A percentile compares a stretch with the other conserved stretches of the same genome.
Conservation (phyloP, 2,329 filamentous ascomycete genomes). For the Paracorniculantispora psalliotae region DNA sequence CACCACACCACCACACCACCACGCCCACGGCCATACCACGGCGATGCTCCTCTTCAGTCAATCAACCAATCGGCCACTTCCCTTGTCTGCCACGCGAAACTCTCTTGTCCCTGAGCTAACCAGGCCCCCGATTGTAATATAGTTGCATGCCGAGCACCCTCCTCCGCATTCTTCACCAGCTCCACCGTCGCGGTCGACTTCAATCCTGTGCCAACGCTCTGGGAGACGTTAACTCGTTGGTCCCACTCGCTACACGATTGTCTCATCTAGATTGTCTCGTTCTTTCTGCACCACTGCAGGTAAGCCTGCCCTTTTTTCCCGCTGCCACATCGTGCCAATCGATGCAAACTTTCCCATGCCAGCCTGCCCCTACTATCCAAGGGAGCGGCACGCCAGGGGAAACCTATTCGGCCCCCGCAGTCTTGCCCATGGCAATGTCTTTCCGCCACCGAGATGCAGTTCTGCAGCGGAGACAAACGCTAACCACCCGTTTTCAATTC, state of each 20-base stretch:
- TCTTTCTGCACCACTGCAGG: slow-evolving; percentile 41
- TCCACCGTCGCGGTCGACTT: slow-evolving; percentile 40
- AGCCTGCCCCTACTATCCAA: slow-evolving; percentile 24
- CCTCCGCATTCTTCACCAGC: slow-evolving; percentile 31
- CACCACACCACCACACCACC: too few species aligned
- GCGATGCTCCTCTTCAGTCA: slow-evolving; percentile 22
- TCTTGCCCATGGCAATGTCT: slow-evolving; percentile 18
- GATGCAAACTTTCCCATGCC: slow-evolving; percentile 23
- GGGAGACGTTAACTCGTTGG: slow-evolving; percentile 63
- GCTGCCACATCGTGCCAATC: slow-evolving; percentile 19
- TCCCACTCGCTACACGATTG: slow-evolving; percentile 48
- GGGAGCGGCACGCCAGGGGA: slow-evolving; percentile 23
- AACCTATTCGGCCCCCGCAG: slow-evolving; percentile 12
- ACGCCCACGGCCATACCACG: neutral
- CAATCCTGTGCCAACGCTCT: slow-evolving; percentile 41
- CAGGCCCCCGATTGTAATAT: slow-evolving; percentile 16
- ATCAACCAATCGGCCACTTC: slow-evolving; percentile 17
- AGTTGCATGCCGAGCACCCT: slow-evolving; percentile 34
- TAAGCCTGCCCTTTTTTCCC: slow-evolving; percentile 39
- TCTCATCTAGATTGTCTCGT: slow-evolving; percentile 43
- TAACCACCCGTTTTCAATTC: slow-evolving; percentile 27
- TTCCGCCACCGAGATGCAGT: slow-evolving; percentile 21
- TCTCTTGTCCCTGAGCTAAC: slow-evolving; percentile 29
- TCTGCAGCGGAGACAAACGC: slow-evolving; percentile 9
- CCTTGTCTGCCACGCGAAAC: slow-evolving; percentile 33